phyloP scores from a whole-genome alignment of 1,284 basidiomycete genomes.

The Cryptococcus amylolentus region DNA sequence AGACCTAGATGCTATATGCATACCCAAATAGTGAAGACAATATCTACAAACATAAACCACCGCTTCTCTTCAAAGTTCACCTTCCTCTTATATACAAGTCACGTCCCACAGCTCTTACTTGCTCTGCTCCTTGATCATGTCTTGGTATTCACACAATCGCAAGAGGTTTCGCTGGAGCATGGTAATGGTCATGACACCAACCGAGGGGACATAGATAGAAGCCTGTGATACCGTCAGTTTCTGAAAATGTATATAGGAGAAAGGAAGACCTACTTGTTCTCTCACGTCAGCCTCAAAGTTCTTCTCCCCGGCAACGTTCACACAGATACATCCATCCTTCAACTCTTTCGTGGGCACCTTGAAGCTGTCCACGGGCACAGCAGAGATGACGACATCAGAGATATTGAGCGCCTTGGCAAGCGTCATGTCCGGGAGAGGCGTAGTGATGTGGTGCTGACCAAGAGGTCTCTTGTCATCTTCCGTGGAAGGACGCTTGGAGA shows the following conservation, averaged over 20 bases:
- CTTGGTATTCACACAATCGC: slow-evolving; percentile 67
- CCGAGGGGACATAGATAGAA: slow-evolving; percentile 84
- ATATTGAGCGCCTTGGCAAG: slow-evolving; percentile 73
- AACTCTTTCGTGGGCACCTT: slow-evolving; percentile 85
- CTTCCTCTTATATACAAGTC: neutral
- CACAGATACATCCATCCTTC: slow-evolving; percentile 87
- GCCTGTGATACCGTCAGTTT: slow-evolving; percentile 55
- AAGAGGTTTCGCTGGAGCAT: slow-evolving; percentile 94
- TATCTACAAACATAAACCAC: neutral
- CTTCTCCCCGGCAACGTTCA: slow-evolving; percentile 93
- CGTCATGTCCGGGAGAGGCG: slow-evolving; percentile 58
- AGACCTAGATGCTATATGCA: neutral
- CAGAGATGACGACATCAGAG: slow-evolving; percentile 86
- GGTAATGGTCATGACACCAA: slow-evolving; percentile 94
- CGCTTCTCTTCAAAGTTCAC: neutral
- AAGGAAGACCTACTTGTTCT: slow-evolving; percentile 63
- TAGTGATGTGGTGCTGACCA: slow-evolving; percentile 79
- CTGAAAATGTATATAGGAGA: neutral
- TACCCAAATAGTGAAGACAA: neutral
- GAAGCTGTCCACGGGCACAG: slow-evolving; percentile 80
- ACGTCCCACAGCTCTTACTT: neutral
- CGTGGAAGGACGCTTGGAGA: slow-evolving; percentile 72
- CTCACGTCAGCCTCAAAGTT: slow-evolving; percentile 93
- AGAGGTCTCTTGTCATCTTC: slow-evolving; percentile 53
- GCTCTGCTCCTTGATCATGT: slow-evolving; percentile 41